These are phyloP conservation scores for Cyclaneusma minus DNA, from an alignment of 2,329 filamentous ascomycete genomes.

Conservation along the genomic window DNA sequence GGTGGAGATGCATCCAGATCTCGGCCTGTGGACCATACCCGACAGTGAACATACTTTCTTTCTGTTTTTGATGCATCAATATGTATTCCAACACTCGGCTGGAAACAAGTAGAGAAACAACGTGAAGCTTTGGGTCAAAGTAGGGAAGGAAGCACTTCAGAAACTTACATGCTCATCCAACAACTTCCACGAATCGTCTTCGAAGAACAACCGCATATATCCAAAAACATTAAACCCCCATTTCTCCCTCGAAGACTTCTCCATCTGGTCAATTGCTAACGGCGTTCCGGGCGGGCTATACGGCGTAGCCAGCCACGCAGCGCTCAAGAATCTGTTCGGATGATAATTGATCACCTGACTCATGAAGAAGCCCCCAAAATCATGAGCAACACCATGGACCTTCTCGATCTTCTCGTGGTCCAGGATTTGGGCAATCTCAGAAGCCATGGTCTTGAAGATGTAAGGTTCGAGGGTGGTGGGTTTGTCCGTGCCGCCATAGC, in stretches of 20 bases:
- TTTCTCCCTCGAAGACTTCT: slow-evolving; percentile 4
- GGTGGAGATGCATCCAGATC: no score
- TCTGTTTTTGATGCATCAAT: no score
- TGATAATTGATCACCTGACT: slow-evolving; percentile 6
- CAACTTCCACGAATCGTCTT: slow-evolving; percentile 4
- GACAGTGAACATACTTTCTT: no score
- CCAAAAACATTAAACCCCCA: slow-evolving; percentile 9
- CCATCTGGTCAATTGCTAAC: slow-evolving; percentile 6
- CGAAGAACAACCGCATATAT: slow-evolving; percentile 9
- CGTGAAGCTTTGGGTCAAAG: no score
- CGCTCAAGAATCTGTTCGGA: slow-evolving; percentile 5
- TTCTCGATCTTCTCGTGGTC: slow-evolving; percentile 10
- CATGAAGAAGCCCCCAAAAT: slow-evolving; percentile 11
- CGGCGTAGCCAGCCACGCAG: slow-evolving; percentile 8
- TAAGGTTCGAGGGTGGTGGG: slow-evolving; percentile 16
- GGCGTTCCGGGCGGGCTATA: slow-evolving; percentile 5
- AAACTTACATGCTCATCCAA: slow-evolving; percentile 9
- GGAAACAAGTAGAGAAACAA: no score
- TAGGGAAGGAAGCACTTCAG: no score
- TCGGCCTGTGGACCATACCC: no score
- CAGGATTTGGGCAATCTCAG: slow-evolving; percentile 20
- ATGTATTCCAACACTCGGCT: no score
- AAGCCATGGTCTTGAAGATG: slow-evolving; percentile 16
- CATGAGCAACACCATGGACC: slow-evolving; percentile 10
- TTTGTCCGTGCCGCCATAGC: slow-evolving; percentile 21